Evolutionary conservation across 208 protist genomes (phyloP).

Genomic region (Naegleria gruberi): DNA sequence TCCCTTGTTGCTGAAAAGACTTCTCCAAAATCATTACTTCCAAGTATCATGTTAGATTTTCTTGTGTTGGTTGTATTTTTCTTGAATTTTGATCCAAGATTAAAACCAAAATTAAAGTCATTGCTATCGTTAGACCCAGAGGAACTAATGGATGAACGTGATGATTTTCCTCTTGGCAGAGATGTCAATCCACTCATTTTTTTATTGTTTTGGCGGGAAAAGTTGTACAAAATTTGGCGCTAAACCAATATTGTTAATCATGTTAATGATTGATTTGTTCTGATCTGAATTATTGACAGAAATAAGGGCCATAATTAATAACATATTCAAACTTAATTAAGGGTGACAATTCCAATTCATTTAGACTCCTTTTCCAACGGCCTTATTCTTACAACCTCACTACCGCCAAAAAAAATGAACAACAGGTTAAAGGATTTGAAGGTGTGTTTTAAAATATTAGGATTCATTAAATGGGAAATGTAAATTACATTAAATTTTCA

Average conservation of each 20-base stretch:
- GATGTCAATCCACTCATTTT: not conserved
- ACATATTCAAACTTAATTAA: too few species aligned
- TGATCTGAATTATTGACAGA: too few species aligned
- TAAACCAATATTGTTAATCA: too few species aligned
- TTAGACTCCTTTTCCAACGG: too few species aligned
- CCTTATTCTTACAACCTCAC: too few species aligned
- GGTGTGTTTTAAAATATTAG: not conserved
- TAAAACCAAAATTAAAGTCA: not conserved
- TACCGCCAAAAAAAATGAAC: not conserved
- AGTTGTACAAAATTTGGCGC: too few species aligned
- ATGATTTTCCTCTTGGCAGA: not conserved
- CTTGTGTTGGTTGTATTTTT: too few species aligned
- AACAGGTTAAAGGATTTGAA: not conserved
- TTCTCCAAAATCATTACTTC: not conserved
- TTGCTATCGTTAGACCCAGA: not conserved
- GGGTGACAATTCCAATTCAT: too few species aligned
- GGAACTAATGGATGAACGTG: not conserved
- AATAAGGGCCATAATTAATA: too few species aligned
- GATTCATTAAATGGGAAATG: not conserved
- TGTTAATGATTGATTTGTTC: too few species aligned
- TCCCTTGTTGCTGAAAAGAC: not conserved
- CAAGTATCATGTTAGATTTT: not conserved
- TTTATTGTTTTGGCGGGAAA: too few species aligned
- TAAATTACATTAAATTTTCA: too few species aligned
- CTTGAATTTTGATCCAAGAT: not conserved